Base-by-base conservation (phyloP, 2,329 filamentous ascomycete species). In the Myriangium duriaei region DNA sequence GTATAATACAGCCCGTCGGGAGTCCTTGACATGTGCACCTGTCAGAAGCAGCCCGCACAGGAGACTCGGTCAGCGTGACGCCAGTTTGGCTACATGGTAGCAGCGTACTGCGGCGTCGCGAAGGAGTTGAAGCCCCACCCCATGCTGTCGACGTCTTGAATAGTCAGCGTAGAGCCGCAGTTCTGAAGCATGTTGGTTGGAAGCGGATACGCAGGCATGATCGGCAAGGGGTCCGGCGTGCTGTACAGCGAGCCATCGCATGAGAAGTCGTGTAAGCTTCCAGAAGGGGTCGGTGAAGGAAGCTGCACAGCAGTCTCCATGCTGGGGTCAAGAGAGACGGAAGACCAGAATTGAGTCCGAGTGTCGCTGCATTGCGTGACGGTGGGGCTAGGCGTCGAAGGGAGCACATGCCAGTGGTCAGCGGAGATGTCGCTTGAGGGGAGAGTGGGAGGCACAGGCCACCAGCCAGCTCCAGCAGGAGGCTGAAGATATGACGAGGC, bases 111-210 rank as follows among this genome's bases (percentile, higher is more conserved):
- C 51, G 72, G 63, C n/a, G 7, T n/a, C 49, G 83, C 72, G 59
- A 87, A 92, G 60, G 88, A 83, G 55, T 82, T 81, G 58, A 81
- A 85, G 50, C 81, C 84, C 83, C 85, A 94, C 50, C 81, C 83
- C 58, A 92, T 92, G 47, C 77, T 72, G 49, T 74, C 72, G 65
- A 81, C 86, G 43, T 77, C 79, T 44, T 78, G 68, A 49, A 61
- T 54, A 44, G 57, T 50, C 42, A 56, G 48, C 55, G 79, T 79
- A 42, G 86, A 75, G 51, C 85, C 84, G 62, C 88, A 96, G 51
- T 75, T 69, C 57, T 84, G 84, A 44, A 81, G 77, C 51, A 94
- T 68, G 74, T 87, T 82, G 64, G 84, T 94, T 30, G 87, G 86
- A 38, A 95, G 69, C 34, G 86, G 81, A 32, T 94, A 71, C 30